Base-by-base conservation (phyloP, 2,329 filamentous ascomycete genomes). In the Ceratocystis huliohia region DNA sequence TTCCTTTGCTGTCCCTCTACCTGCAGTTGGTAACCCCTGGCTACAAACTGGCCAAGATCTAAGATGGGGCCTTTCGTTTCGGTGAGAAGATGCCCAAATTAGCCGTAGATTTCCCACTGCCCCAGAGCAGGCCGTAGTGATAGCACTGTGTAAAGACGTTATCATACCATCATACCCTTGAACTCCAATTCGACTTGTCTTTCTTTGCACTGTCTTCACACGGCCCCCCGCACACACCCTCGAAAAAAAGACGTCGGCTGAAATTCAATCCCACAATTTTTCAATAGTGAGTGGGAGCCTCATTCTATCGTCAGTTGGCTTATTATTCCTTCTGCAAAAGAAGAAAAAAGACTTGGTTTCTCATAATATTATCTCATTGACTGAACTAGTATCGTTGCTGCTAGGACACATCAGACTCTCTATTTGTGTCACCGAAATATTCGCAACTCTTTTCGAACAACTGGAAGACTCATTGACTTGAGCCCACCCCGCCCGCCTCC, bases 261-360 rank as follows among this genome's bases (percentile, higher is more conserved):
- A 67, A 67, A 67, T 65, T 65, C 44, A 41, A 65, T 56, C 63
- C 66, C 66, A 67, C 66, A 67, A 65, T 45, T 67, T 50, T 65
- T 59, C 53, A 30, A n/a, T n/a, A 59, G 53, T 59, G 25, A 30
- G 15, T 59, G 15, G 53, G 25, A 33, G 25, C 53, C 28, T 59
- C 28, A 59, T 59, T 59, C 28, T 30, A 59, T 59, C 61, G 28
- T 65, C 63, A 41, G 22, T 25, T 53, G 48, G 48, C 48, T 53
- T 22, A n/a, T 17, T 57, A 45, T 57, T 45, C 25, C 28, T 48
- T 64, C 44, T 50, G 44, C 62, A 46, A 13, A 13, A 41, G 37
- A 41, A 41, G 37, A 13, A 41, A 41, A 10, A n/a, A 65, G 50
- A 59, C 50, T n/a, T 57, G 33, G 37, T 20, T 28, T 13, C 5